A percentile compares a stretch with the other conserved stretches of the same genome.
These are phyloP conservation scores for Ceratocystis lukuohia DNA, from an alignment of 2,329 filamentous ascomycete genomes.

Conservation along the genomic window DNA sequence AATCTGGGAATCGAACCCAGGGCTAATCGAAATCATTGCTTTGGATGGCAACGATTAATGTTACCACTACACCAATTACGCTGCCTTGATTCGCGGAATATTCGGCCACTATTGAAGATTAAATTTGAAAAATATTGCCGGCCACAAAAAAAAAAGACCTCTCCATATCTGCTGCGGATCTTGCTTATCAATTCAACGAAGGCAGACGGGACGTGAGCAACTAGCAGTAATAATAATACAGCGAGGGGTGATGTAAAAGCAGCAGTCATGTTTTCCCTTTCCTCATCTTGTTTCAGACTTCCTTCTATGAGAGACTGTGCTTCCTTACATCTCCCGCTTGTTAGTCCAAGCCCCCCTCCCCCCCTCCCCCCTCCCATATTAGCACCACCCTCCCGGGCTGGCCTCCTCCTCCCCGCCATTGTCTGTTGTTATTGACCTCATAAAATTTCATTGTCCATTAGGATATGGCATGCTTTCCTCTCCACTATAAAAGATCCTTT, in stretches of 20 bases:
- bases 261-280: too few species aligned
- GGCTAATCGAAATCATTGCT: constrained; percentile 3
- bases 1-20: constrained; percentile 4
- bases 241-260: too few species aligned
- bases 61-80: constrained; percentile 5
- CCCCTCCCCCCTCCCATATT: not conserved
- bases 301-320: too few species aligned
- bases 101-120: not conserved
- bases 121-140: not conserved
- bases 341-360: too few species aligned
- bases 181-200: too few species aligned
- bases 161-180: too few species aligned
- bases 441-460: not conserved
- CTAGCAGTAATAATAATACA: too few species aligned
- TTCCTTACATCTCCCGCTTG: too few species aligned
- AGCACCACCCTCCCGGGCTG: not conserved
- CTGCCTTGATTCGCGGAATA: not conserved
- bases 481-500: constrained; percentile 8
- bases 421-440: not conserved
- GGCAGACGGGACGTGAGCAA: too few species aligned
- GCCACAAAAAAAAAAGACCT: not conserved
- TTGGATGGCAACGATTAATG: not conserved
- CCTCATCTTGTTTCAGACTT: too few species aligned
- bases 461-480: constrained; percentile 2
- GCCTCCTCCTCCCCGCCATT: not conserved